Percentiles rank a stretch among this genome's conserved stretches.
These are phyloP conservation scores for Akebia trifoliata DNA, from an alignment of 164 flowering plant genomes.

Conservation along the genomic window DNA sequence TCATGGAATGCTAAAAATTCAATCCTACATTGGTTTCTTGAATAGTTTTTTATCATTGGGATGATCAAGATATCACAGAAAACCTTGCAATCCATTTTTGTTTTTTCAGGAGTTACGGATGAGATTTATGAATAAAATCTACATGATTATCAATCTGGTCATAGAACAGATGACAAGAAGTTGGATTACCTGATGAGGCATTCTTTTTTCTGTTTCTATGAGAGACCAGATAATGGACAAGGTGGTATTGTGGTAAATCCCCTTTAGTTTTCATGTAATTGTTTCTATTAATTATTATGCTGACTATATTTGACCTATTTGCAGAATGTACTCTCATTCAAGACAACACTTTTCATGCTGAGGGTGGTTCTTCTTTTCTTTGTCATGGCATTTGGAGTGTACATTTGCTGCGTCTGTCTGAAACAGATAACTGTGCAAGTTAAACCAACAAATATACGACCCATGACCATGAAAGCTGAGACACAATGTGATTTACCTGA, in stretches of 20 bases:
- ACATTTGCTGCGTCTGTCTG: conserved; percentile 20
- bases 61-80: neutral
- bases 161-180: conserved; percentile 2
- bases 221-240: conserved; percentile 7
- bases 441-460: conserved; percentile 5
- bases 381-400: conserved; percentile 19
- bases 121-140: conserved; percentile 5
- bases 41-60: neutral
- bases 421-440: conserved; percentile 15
- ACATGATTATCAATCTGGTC: neutral
- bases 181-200: conserved; percentile 12
- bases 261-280: neutral
- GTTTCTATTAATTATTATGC: neutral
- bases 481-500: conserved; percentile 12
- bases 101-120: conserved; percentile 2
- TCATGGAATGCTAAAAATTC: no score
- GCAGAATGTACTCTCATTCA: conserved; percentile 25
- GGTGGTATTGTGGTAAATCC: neutral
- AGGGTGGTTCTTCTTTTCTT: conserved; percentile 19
- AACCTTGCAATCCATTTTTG: conserved; percentile 2
- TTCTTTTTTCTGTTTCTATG: neutral
- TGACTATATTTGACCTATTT: conserved; percentile 6
- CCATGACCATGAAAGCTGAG: neutral
- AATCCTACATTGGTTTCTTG: no score
- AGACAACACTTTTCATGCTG: conserved; percentile 18